Evolutionary conservation across 139 green algal genomes (phyloP).

Genomic region (Chlorella sp.): DNA sequence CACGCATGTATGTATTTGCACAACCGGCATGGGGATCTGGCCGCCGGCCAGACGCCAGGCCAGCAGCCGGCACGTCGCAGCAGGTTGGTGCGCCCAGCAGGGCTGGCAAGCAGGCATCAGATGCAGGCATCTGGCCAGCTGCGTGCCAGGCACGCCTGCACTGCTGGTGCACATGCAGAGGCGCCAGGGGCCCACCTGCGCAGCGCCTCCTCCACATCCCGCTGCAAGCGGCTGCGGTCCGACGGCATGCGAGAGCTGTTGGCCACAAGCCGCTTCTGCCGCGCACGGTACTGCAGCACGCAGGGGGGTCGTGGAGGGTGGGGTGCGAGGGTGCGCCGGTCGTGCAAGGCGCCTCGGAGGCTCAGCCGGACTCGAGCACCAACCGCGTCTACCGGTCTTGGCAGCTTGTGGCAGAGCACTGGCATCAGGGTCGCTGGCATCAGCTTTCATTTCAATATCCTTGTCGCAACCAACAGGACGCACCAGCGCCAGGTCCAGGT

Average conservation of each 20-base stretch:
- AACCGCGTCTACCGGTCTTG: too few relatives aligned
- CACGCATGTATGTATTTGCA: not conserved
- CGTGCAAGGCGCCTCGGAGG: not conserved
- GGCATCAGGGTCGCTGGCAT: too few relatives aligned
- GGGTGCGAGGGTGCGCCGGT: not conserved
- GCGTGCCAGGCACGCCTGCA: too few relatives aligned
- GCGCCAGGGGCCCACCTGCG: constrained; percentile 35
- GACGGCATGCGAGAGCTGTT: constrained; percentile 24
- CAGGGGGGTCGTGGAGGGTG: not conserved
- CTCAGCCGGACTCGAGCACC: not conserved
- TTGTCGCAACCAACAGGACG: not conserved
- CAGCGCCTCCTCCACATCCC: constrained; percentile 64
- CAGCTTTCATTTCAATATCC: too few relatives aligned
- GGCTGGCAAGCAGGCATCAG: not conserved
- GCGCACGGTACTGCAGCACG: constrained; percentile 67
- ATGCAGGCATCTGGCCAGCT: too few relatives aligned
- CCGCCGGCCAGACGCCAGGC: too few relatives aligned
- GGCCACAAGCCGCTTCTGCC: constrained; percentile 52
- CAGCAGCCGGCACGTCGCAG: too few relatives aligned
- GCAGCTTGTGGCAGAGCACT: too few relatives aligned
- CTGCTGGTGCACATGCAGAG: too few relatives aligned
- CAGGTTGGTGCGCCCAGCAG: not conserved
- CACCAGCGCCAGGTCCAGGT: constrained; percentile 80
- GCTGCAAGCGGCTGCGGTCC: constrained; percentile 44
- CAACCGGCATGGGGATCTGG: too few relatives aligned